Evolutionary conservation across 2,329 filamentous ascomycete species (phyloP).

Genomic region (Fusarium buxicola): DNA sequence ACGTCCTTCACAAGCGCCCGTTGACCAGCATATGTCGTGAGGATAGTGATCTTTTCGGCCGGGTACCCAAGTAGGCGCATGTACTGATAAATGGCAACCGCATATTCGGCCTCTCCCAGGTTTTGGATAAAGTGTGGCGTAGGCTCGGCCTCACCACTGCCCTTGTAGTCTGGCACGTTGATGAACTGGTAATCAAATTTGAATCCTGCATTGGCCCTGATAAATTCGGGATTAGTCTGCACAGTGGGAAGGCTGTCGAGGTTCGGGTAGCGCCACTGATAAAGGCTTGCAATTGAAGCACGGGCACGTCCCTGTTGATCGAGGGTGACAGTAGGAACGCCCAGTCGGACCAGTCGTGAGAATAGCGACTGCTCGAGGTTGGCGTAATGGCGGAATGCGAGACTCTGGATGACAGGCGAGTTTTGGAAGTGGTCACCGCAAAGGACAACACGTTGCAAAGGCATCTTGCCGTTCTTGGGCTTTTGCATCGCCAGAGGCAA

Average conservation of each 20-base stretch:
- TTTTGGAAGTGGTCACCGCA: conserved; percentile 98
- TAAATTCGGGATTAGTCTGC: conserved; percentile 75
- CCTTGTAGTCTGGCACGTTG: conserved; percentile 93
- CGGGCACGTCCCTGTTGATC: conserved; percentile 95
- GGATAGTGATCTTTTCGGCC: conserved; percentile 82
- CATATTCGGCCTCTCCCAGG: conserved; percentile 95
- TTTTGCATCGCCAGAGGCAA: conserved; percentile 94
- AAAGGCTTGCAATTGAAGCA: conserved; percentile 86
- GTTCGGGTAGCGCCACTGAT: conserved; percentile 90
- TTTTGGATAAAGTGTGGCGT: conserved; percentile 97
- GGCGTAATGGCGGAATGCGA: conserved; percentile 93
- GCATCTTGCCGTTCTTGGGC: conserved; percentile 76
- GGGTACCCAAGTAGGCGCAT: conserved; percentile 97
- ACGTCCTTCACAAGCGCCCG: conserved; percentile 90
- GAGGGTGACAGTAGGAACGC: conserved; percentile 89
- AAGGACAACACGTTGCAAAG: conserved; percentile 87
- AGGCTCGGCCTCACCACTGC: conserved; percentile 87
- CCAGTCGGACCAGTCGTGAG: conserved; percentile 87
- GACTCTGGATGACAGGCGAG: conserved; percentile 92
- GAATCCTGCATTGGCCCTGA: conserved; percentile 89
- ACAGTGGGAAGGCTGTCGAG: conserved; percentile 85
- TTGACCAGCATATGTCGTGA: conserved; percentile 95
- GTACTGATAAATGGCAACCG: conserved; percentile 94
- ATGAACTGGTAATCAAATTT: conserved; percentile 97
- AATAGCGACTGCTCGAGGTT: conserved; percentile 98